Base-by-base conservation (phyloP, 345 rosid genomes). In the Limnanthes douglasii region DNA sequence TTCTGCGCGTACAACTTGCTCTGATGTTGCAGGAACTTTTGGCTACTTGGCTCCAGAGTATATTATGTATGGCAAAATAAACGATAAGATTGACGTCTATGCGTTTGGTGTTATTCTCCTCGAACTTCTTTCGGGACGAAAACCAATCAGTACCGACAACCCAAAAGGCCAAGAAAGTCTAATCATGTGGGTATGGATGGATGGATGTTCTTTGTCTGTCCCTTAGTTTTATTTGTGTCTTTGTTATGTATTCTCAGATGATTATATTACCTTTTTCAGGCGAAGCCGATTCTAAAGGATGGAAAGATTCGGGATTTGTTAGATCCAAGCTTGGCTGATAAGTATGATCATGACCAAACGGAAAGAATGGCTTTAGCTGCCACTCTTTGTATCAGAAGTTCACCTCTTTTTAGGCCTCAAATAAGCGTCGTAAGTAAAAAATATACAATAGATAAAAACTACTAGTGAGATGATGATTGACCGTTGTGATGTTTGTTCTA, bases 11-110 rank as follows among this genome's bases (percentile, higher is more conserved):
- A 64, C 64, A 25, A 62, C 64, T 19, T 78, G 85, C 75, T 57
- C 76, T 1, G 94, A 85, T 35, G 93, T 92, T 6, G 68, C 88
- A 0, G 99, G 99, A 60, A 92, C 99, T 21, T 92, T 92, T 49
- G 99, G 99, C 94, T 90, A 92, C 68, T 51, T 92, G 75, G 99
- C 99, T 41, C 99, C 99, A 6, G 99, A 92, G 46, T 92, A 92
- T 50, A 80, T 92, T 50, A 70, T 81, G 94, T 70, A 70, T 46
- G 99, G 96, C 15, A 85, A 75, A 54, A 80, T 85, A 37, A 85
- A 70, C 41, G 73, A 92, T 55, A 92, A 81, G 66, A 65, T 85
- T 20, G 99, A 92, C 56, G 94, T 80, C 34, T 90, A 75, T 51
- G 94, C 98, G 26, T 90, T 60, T 36, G 98, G 98, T 8, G 94